Base-by-base conservation (phyloP, 345 rosid genomes). In the Lagerstroemia speciosa region DNA sequence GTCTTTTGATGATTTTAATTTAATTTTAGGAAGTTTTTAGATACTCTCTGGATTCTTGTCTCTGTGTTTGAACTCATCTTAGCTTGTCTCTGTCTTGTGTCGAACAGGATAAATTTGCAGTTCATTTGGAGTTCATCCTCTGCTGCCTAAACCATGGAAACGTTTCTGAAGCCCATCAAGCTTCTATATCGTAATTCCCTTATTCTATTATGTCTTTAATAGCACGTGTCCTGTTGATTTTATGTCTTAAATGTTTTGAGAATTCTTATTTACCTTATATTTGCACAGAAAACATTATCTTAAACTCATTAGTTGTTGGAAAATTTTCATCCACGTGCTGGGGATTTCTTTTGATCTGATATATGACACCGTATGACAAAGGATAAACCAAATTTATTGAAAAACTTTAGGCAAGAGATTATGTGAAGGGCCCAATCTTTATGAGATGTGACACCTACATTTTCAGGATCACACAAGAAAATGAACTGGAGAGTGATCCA, bases 111-210 rank as follows among this genome's bases (percentile, higher is more conserved):
- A 76, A 71, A 64, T 75, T 82, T 71, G 65, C 71, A 73, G 85
- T 93, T 76, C 83, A 84, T 73, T 76, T 84, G 81, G 94, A 91
- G 83, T 85, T 79, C 67, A 84, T 91, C 61, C 76, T 86, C 64
- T 85, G 81, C 73, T 78, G 74, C 64, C 74, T 91, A 74, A 67
- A 69, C 29, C 76, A 62, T 70, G 91, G 86, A 58, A 57, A 81
- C 76, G 74, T 78, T 26, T 78, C 67, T n/a, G 88, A 75, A 48
- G 94, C 91, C n/a, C 74, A 80, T 66, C 77, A 69, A 50, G 80
- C 81, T 83, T 82, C 79, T 52, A 40, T 76, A 52, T 78, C 87
- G 97, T 91, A 87, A 14, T 8, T 16, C 69, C 64, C 53, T 68
- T 31, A 36, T 41, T 48, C 60, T 62, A 11, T 19, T 52, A 2